A percentile compares a stretch with the other conserved stretches of the same genome.
Conservation (phyloP, 192 early-diverging fungal species). For the Backusella westeae region DNA sequence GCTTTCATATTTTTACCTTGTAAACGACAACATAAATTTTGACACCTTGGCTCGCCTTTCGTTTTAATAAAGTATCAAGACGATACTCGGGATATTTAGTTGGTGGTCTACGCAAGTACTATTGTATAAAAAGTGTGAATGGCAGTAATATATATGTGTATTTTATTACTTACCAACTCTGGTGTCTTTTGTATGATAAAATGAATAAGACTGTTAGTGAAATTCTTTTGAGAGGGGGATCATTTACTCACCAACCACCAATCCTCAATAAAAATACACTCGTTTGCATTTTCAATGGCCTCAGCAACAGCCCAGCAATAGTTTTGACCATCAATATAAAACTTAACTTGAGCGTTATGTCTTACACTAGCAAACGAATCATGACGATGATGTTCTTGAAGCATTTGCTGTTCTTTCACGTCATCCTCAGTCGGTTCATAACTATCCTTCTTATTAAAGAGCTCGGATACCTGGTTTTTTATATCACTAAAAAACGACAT, state of each 20-base stretch:
- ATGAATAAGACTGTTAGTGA: not conserved
- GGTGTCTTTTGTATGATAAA: conserved; percentile 41
- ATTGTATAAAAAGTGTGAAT: not conserved
- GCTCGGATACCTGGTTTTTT: conserved; percentile 11
- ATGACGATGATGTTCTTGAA: conserved; percentile 51
- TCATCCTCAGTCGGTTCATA: conserved; percentile 30
- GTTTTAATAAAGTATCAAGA: conserved; percentile 73
- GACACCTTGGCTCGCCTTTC: conserved; percentile 83
- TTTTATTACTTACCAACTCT: conserved; percentile 56
- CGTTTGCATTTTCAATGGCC: conserved; percentile 65
- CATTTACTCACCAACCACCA: conserved; percentile 72
- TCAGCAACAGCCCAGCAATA: conserved; percentile 75
- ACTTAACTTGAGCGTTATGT: conserved; percentile 57
- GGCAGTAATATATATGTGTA: no score
- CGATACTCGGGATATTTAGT: conserved; percentile 75
- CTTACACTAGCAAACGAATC: conserved; percentile 77
- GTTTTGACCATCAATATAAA: conserved; percentile 77
- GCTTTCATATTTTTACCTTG: conserved; percentile 46
- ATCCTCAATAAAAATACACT: conserved; percentile 70
- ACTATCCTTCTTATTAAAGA: conserved; percentile 31
- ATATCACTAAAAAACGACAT: conserved; percentile 17
- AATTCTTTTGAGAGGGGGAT: not conserved
- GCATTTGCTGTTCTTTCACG: conserved; percentile 36
- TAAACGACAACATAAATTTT: conserved; percentile 87
- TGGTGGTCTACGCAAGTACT: conserved; percentile 78